Evolutionary conservation across 2,329 filamentous ascomycete species (phyloP).

Genomic region (Mycosphaerella sp.): DNA sequence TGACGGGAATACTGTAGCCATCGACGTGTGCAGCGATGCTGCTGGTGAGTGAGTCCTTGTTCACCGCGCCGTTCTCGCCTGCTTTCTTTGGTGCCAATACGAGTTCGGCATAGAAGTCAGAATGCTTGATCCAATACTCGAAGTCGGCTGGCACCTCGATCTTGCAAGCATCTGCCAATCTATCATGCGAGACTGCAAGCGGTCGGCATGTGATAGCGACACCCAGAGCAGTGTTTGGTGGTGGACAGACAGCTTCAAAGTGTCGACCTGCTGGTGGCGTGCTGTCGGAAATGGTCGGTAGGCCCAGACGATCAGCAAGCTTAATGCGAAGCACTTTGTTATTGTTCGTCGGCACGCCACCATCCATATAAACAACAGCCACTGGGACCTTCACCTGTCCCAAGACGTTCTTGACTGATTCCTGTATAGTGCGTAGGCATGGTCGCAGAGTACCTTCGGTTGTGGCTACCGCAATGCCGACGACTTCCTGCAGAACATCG

Average conservation of each 20-base stretch:
- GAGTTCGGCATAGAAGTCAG: conserved; percentile 27
- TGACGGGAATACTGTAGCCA: conserved; percentile 29
- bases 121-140: conserved; percentile 30
- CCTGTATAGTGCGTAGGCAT: conserved; percentile 47
- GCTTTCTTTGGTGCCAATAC: conserved; percentile 33
- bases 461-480: conserved; percentile 50
- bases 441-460: conserved; percentile 40
- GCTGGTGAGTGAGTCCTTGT: conserved; percentile 13
- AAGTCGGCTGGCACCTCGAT: conserved; percentile 18
- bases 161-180: conserved; percentile 16
- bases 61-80: conserved; percentile 1
- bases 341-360: conserved; percentile 51
- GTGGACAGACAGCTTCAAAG: conserved; percentile 47
- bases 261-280: conserved; percentile 44
- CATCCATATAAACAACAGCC: conserved; percentile 51
- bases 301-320: conserved; percentile 44
- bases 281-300: conserved; percentile 44
- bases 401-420: conserved; percentile 43
- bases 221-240: conserved; percentile 44
- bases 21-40: conserved; percentile 23
- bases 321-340: conserved; percentile 54
- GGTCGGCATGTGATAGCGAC: conserved; percentile 35
- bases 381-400: conserved; percentile 51
- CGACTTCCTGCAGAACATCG: conserved; percentile 51
- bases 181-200: conserved; percentile 15